Evolutionary conservation across 192 early-diverging fungal genomes (phyloP).

Genomic region (Coemansia sp.): DNA sequence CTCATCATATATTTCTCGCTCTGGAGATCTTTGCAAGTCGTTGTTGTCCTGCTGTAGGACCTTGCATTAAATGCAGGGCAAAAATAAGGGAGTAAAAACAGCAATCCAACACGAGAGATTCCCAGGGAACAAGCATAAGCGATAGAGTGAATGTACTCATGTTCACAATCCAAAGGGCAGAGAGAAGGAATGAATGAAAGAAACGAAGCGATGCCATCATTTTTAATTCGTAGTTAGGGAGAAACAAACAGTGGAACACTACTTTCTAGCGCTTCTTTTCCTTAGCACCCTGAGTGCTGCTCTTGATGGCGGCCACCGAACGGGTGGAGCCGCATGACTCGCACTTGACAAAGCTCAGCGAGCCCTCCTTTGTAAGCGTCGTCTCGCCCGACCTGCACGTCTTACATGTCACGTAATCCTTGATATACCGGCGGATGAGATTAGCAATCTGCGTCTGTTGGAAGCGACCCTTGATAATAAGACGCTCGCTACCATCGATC

Average conservation of each 20-base stretch:
- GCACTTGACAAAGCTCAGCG: slow-evolving; percentile 95
- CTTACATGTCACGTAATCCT: slow-evolving; percentile 99
- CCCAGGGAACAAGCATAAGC: no score
- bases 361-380: slow-evolving; percentile 91
- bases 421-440: slow-evolving; percentile 96
- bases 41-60: not conserved
- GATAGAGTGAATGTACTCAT: no score
- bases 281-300: slow-evolving; percentile 85
- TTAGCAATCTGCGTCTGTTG: slow-evolving; percentile 99
- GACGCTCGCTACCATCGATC: slow-evolving; percentile 83
- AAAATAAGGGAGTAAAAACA: not conserved
- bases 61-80: not conserved
- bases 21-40: not conserved
- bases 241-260: not conserved
- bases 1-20: no score
- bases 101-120: not conserved
- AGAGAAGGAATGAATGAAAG: not conserved
- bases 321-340: slow-evolving; percentile 93
- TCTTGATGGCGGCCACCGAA: slow-evolving; percentile 95
- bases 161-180: no score
- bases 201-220: not conserved
- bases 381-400: slow-evolving; percentile 97
- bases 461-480: slow-evolving; percentile 97
- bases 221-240: no score
- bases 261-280: slow-evolving; percentile 26